A percentile compares a stretch with the other conserved stretches of the same genome.
phyloP scores from a whole-genome alignment of 805 yeast species.

The Metschnikowia cubensis region DNA sequence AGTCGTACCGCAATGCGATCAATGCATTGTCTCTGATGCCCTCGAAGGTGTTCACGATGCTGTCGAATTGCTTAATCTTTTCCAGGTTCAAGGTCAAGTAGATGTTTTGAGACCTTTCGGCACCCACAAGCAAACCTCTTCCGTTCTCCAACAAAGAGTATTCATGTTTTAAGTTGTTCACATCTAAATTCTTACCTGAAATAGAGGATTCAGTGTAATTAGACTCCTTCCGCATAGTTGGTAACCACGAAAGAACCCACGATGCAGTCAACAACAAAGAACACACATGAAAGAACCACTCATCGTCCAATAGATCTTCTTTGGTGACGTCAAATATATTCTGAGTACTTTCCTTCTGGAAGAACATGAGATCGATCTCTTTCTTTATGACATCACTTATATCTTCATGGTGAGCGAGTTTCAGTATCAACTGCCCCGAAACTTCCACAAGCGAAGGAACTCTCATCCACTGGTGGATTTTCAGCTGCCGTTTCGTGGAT shows the following conservation, averaged over 20 bases:
- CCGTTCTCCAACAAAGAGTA: constrained; percentile 44
- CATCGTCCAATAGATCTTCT: constrained; percentile 52
- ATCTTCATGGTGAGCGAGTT: constrained; percentile 2
- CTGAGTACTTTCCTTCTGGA: constrained; percentile 14
- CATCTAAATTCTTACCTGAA: constrained; percentile 14
- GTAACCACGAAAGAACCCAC: constrained; percentile 62
- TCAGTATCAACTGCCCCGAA: constrained; percentile 12
- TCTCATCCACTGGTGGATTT: constrained; percentile 31
- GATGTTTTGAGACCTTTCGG: constrained; percentile 25
- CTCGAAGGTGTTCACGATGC: constrained; percentile 30
- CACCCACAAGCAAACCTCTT: constrained; percentile 16
- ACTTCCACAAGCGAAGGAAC: constrained; percentile 28
- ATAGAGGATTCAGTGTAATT: constrained; percentile 22
- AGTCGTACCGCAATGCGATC: constrained; percentile 53
- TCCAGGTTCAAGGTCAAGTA: constrained; percentile 32
- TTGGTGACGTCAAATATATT: constrained; percentile 34
- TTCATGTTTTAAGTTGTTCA: constrained; percentile 36
- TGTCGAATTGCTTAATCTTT: constrained; percentile 34
- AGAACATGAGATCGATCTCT: constrained; percentile 29
- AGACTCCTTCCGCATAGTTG: constrained; percentile 43
- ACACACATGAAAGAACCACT: constrained; percentile 48
- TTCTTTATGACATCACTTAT: constrained; percentile 15
- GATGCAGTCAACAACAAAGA: constrained; percentile 50
- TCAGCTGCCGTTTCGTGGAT: constrained; percentile 23
- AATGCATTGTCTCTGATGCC: constrained; percentile 35